Evolutionary conservation across 306 rosid species (phyloP), one percentile per base, ranked within the genome.

Genomic region (Cicer judaicum): DNA sequence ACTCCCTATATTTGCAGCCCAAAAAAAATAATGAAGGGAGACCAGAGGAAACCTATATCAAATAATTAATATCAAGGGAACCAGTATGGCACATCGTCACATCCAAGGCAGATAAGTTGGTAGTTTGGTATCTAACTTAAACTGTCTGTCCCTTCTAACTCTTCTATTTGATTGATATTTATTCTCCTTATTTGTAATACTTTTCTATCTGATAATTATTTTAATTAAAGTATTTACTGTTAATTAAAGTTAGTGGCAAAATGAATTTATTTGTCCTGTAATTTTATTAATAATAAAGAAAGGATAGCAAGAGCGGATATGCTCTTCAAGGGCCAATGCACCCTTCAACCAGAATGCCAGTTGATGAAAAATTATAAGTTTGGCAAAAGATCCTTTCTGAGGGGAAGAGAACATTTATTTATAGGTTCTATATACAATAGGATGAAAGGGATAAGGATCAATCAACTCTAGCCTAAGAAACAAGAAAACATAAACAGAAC

Each of bases 61-160:
- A 40, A 65, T 18, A 15, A 15, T 34, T 43, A 39, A 59, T 57
- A 65, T 43, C 50, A 36, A 75, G 63, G 41, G 50, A 76, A 46
- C 50, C 65, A 78, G 48, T 42, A 72, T 21, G 52, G 44, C 41
- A 76, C 46, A 76, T 80, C 56, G 52, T 44, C 41, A 76, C 46
- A 76, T 80, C 56, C 77, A 77, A 68, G 52, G 62, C 18, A 73
- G 42, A 47, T 41, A 63, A 53, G 50, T 64, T 16, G 10, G 18
- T 62, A 65, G 43, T 16, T 29, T 5, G 29, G 71, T 19, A 44
- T 46, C 60, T 19, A 44, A 21, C 60, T 43, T 34, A 72, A 24
- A 61, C 40, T 46, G 12, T 18, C 63, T 71, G 74, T 49, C 47
- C 18, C 16, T 16, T 59, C 12, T 50, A 66, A 29, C 48, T 67